These are phyloP conservation scores for Suillus fuscotomentosus DNA, from an alignment of 768 basidiomycete species.

Conservation along the genomic window DNA sequence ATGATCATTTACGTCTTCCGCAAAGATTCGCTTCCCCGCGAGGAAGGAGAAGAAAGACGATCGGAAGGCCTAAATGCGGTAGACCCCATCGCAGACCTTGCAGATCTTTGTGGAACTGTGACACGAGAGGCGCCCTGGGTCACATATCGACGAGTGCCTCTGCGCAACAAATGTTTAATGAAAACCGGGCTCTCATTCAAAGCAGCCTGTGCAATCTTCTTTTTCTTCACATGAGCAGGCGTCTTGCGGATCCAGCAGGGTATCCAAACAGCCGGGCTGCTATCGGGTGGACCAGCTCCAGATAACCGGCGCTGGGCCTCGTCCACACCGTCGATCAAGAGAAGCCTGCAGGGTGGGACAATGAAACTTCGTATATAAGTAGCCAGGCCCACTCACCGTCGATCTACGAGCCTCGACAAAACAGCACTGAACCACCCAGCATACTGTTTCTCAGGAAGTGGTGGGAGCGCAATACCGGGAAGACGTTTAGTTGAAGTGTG, in stretches of 20 bases:
- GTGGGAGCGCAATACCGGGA: constrained; percentile 76
- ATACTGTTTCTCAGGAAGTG: constrained; percentile 84
- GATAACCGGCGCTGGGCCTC: constrained; percentile 52
- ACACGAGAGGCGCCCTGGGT: not conserved
- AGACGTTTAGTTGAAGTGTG: constrained; percentile 67
- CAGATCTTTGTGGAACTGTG: not conserved
- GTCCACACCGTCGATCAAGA: constrained; percentile 46
- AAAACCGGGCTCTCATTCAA: constrained; percentile 5
- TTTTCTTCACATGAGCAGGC: constrained; percentile 26
- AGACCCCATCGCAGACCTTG: not conserved
- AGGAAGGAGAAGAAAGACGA: constrained; percentile 11
- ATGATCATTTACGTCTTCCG: constrained; percentile 15
- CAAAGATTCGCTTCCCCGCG: constrained; percentile 13
- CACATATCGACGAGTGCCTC: not conserved
- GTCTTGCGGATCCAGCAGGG: constrained; percentile 42
- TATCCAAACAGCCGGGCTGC: constrained; percentile 16
- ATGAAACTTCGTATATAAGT: constrained; percentile 7
- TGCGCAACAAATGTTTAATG: constrained; percentile 1
- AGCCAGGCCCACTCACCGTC: constrained; percentile 39
- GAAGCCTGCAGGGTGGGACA: constrained; percentile 29
- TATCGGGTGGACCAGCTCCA: constrained; percentile 19
- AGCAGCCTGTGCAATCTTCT: constrained; percentile 7
- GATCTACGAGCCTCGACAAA: constrained; percentile 79
- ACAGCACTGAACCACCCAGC: constrained; percentile 72
- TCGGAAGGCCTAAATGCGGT: constrained; percentile 7